phyloP scores from a whole-genome alignment of 2,329 filamentous ascomycete species.

The Cladosporium velox region DNA sequence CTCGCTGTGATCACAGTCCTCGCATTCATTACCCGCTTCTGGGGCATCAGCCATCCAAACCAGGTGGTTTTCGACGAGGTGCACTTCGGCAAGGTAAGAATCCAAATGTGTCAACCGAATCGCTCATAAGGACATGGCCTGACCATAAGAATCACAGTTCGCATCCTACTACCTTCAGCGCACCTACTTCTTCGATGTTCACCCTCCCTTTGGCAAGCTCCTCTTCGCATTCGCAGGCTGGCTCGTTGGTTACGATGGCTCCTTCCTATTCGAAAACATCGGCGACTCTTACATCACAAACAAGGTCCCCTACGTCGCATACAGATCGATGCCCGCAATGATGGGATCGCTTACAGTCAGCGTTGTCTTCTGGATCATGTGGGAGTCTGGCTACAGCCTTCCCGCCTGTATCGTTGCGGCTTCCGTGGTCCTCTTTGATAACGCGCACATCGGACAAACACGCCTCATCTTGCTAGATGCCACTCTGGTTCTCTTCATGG shows the following conservation, averaged over 20 bases:
- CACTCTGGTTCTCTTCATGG: conserved; percentile 93
- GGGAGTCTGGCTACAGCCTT: conserved; percentile 97
- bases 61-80: conserved; percentile 99
- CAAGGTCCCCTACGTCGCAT: conserved; percentile 95
- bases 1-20: conserved; percentile 75
- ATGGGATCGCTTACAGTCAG: conserved; percentile 91
- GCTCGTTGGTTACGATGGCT: conserved; percentile 94
- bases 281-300: conserved; percentile 97
- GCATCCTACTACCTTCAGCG: conserved; percentile 82
- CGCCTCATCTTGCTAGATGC: conserved; percentile 92
- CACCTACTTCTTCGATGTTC: conserved; percentile 99
- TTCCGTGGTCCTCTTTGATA: conserved; percentile 88
- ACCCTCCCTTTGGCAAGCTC: conserved; percentile 96
- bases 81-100: conserved; percentile 93
- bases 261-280: conserved; percentile 98
- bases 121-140: not conserved
- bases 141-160: conserved; percentile 40
- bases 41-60: conserved; percentile 90
- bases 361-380: conserved; percentile 97
- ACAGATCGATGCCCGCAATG: conserved; percentile 87
- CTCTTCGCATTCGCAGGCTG: conserved; percentile 96
- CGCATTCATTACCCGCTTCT: conserved; percentile 91
- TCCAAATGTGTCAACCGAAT: not conserved
- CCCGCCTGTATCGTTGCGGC: conserved; percentile 88
- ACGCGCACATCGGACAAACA: conserved; percentile 96